phyloP scores from a whole-genome alignment of 768 basidiomycete species.

The Naganishia antarctica region DNA sequence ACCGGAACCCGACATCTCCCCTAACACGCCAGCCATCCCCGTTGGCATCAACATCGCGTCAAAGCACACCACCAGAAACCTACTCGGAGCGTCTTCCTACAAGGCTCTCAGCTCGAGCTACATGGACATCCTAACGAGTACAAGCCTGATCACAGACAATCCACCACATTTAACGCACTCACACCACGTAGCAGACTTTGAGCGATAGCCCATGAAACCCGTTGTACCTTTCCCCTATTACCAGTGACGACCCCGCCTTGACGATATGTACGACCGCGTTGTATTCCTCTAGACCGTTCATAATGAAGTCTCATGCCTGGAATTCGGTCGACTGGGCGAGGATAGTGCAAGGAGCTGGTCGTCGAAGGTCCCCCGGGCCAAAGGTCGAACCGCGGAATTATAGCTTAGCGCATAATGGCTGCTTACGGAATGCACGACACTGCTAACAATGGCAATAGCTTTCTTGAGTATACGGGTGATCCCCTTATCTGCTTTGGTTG shows the following conservation, averaged over 20 bases:
- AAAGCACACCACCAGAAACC: background rate
- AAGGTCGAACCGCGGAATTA: too few species aligned
- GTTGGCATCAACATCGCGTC: background rate
- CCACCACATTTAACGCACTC: slow-evolving; percentile 9
- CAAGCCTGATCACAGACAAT: slow-evolving; percentile 7
- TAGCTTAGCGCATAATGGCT: too few species aligned
- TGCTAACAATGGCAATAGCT: too few species aligned
- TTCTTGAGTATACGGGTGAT: too few species aligned
- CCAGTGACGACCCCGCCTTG: background rate
- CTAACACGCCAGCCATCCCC: background rate
- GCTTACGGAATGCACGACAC: too few species aligned
- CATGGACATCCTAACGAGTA: slow-evolving; percentile 20
- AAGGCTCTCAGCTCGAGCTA: slow-evolving; percentile 8
- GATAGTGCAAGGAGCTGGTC: too few species aligned
- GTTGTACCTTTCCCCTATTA: background rate
- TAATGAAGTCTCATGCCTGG: too few species aligned
- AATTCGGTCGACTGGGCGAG: too few species aligned
- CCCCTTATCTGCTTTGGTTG: too few species aligned
- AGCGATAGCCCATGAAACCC: background rate
- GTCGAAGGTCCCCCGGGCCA: too few species aligned
- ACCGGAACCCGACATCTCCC: background rate
- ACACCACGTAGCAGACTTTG: slow-evolving; percentile 11
- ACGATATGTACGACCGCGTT: slow-evolving; percentile 2
- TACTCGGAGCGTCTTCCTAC: background rate
- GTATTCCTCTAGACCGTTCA: background rate